phyloP scores from a whole-genome alignment of 106 monocot genomes.

The Cymbidium sinense region DNA sequence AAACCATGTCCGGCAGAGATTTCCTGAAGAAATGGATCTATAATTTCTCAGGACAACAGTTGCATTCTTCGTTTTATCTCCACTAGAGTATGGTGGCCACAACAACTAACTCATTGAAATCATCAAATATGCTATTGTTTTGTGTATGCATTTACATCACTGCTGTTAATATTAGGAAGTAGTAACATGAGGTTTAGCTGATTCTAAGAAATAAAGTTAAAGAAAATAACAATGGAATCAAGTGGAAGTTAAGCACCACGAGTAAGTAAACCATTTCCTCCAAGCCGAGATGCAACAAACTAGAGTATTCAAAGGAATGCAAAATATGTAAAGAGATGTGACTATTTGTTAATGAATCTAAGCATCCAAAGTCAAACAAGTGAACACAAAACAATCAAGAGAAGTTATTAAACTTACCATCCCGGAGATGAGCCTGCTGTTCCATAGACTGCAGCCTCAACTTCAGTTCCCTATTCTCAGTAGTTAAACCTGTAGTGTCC shows the following conservation, averaged over 20 bases:
- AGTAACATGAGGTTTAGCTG: neutral
- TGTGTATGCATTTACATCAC: neutral
- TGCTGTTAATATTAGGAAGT: neutral
- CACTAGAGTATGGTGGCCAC: too few relatives aligned
- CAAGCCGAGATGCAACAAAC: too few relatives aligned
- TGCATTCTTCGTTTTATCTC: too few relatives aligned
- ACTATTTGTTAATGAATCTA: too few relatives aligned
- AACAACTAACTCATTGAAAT: neutral
- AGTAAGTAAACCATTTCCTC: too few relatives aligned
- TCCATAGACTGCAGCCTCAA: constrained; percentile 87
- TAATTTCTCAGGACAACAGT: too few relatives aligned
- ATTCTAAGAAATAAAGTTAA: neutral
- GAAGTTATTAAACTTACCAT: constrained; percentile 31
- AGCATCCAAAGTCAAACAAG: too few relatives aligned
- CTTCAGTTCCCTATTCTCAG: constrained; percentile 93
- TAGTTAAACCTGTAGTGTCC: constrained; percentile 70
- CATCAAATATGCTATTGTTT: neutral
- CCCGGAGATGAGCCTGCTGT: constrained; percentile 90
- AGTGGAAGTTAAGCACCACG: neutral
- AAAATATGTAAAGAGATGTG: too few relatives aligned
- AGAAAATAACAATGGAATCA: neutral
- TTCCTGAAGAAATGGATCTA: too few relatives aligned
- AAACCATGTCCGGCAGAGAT: too few relatives aligned
- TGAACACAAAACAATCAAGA: too few relatives aligned
- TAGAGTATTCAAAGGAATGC: too few relatives aligned